phyloP scores from a whole-genome alignment of 2,329 filamentous ascomycete species.

The Aspergillus tamarii region DNA sequence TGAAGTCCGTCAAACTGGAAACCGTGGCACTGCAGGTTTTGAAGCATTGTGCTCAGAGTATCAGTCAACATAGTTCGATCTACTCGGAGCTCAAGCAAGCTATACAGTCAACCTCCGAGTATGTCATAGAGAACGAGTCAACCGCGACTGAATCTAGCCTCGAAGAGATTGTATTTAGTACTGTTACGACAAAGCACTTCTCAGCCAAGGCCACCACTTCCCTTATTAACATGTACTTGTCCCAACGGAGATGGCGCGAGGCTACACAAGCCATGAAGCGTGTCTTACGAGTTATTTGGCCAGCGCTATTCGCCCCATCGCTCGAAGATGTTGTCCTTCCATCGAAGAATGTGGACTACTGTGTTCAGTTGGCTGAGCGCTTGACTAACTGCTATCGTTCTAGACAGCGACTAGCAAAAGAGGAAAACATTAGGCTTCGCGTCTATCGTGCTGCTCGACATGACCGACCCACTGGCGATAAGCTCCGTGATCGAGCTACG shows the following conservation, averaged over 20 bases:
- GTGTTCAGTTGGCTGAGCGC: constrained; percentile 50
- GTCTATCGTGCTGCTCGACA: constrained; percentile 39
- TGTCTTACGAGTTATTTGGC: constrained; percentile 52
- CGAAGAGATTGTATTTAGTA: constrained; percentile 50
- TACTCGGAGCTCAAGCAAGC: constrained; percentile 50
- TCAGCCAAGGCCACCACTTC: constrained; percentile 47
- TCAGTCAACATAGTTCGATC: constrained; percentile 34
- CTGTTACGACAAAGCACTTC: constrained; percentile 44
- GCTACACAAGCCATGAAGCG: constrained; percentile 51
- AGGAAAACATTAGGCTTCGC: constrained; percentile 41
- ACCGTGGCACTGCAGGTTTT: constrained; percentile 52
- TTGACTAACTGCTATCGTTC: constrained; percentile 51
- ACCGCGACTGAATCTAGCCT: constrained; percentile 47
- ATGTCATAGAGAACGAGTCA: constrained; percentile 46
- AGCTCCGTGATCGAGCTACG: constrained; percentile 32
- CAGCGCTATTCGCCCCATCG: constrained; percentile 49
- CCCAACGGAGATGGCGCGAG: constrained; percentile 52
- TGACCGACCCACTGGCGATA: constrained; percentile 35
- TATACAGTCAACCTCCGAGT: constrained; percentile 46
- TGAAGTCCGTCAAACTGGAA: constrained; percentile 51
- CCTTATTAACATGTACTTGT: constrained; percentile 47
- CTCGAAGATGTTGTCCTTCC: constrained; percentile 51
- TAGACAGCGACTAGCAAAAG: constrained; percentile 39
- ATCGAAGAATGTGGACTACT: constrained; percentile 47
- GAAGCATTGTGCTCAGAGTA: constrained; percentile 47